Conservation (phyloP, 768 basidiomycete genomes). For the Pluteus cervinus region DNA sequence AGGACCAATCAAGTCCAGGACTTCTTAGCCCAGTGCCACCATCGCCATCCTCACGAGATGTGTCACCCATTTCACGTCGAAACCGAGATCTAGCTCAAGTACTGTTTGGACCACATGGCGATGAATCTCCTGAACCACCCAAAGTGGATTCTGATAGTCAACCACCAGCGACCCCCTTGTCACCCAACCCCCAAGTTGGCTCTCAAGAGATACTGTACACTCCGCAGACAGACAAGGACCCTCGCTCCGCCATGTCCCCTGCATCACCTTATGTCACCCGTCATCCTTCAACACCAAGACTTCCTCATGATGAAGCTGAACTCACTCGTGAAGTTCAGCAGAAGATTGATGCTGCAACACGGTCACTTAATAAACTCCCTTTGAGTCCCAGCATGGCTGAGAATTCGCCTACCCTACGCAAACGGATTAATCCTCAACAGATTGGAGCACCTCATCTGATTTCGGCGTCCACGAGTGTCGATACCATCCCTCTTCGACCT, state of each 20-base stretch:
- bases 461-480: slow-evolving; percentile 63
- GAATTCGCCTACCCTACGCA: slow-evolving; percentile 35
- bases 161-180: no score
- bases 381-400: slow-evolving; percentile 21
- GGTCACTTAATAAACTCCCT: slow-evolving; percentile 47
- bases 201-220: no score
- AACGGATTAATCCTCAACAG: slow-evolving; percentile 53
- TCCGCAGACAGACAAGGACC: no score
- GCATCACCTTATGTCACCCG: slow-evolving; percentile 30
- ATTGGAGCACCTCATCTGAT: slow-evolving; percentile 64
- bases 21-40: slow-evolving; percentile 10
- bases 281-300: slow-evolving; percentile 37
- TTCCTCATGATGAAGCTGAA: slow-evolving; percentile 45
- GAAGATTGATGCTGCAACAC: slow-evolving; percentile 61
- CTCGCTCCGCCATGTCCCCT: slow-evolving; percentile 8
- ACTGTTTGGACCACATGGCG: slow-evolving; percentile 65
- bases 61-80: slow-evolving; percentile 50
- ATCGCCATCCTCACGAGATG: slow-evolving; percentile 25
- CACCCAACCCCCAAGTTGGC: slow-evolving; percentile 12
- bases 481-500: slow-evolving; percentile 56
- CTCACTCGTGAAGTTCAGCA: slow-evolving; percentile 63
- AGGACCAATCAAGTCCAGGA: slow-evolving; percentile 10
- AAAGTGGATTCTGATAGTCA: slow-evolving; percentile 22
- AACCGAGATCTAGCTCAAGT: slow-evolving; percentile 74
- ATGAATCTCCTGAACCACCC: no score